Evolutionary conservation across 116 monocot species (phyloP).

Genomic region (Dioscorea cayenensis): DNA sequence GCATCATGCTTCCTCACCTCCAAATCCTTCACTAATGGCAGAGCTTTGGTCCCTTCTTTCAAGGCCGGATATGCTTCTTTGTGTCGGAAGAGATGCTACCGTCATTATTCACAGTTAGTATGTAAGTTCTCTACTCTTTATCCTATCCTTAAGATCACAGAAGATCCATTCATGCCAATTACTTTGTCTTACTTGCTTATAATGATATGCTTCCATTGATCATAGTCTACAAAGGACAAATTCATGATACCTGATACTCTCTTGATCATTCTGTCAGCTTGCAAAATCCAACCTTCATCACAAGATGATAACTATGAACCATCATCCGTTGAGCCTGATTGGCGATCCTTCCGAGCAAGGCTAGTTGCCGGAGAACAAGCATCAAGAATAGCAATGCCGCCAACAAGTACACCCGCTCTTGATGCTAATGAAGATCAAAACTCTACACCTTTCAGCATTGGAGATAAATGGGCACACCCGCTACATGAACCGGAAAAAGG

Average conservation of each 20-base stretch:
- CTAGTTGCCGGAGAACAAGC: constrained; percentile 38
- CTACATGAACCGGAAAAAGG: constrained; percentile 72
- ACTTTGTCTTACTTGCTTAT: no score
- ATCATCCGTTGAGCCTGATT: constrained; percentile 19
- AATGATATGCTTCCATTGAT: no score
- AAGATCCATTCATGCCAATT: no score
- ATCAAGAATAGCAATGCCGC: neutral
- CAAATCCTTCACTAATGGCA: constrained; percentile 34
- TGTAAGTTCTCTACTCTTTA: no score
- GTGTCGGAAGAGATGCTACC: constrained; percentile 3
- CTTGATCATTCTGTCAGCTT: constrained; percentile 8
- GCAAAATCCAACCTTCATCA: constrained; percentile 3
- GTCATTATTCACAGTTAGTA: neutral
- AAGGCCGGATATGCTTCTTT: constrained; percentile 4
- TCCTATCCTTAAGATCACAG: no score
- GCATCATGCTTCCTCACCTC: constrained; percentile 39
- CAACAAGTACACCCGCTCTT: neutral
- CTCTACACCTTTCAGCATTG: constrained; percentile 1
- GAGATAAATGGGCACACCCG: constrained; percentile 66
- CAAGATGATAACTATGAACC: constrained; percentile 10
- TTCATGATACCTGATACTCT: neutral
- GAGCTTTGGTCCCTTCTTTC: constrained; percentile 14
- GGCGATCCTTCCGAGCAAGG: constrained; percentile 61
- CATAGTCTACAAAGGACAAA: no score
- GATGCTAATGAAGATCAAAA: neutral